Conservation (phyloP, 768 basidiomycete genomes). For the Kondoa subrosea region DNA sequence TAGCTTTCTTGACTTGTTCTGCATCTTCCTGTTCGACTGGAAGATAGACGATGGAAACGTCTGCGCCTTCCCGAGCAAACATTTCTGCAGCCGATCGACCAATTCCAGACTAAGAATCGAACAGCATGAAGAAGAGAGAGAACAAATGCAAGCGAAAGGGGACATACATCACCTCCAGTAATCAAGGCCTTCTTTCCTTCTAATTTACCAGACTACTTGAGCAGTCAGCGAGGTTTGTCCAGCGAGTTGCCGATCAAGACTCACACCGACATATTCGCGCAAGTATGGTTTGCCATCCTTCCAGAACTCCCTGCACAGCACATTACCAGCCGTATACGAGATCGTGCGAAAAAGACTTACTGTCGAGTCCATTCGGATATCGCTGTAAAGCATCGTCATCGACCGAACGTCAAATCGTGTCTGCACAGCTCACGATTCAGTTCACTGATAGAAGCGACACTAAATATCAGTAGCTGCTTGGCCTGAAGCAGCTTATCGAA, state of each 20-base stretch:
- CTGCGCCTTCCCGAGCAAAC: conserved; percentile 30
- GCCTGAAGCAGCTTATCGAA: too few relatives aligned
- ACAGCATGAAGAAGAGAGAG: not conserved
- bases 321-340: too few relatives aligned
- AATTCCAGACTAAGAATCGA: conserved; percentile 30
- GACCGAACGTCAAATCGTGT: too few relatives aligned
- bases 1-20: conserved; percentile 38
- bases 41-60: conserved; percentile 38
- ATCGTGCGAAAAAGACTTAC: too few relatives aligned
- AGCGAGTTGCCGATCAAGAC: not conserved
- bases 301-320: too few relatives aligned
- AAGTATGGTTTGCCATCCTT: not conserved
- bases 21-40: conserved; percentile 45
- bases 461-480: too few relatives aligned
- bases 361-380: not conserved
- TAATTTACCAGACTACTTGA: conserved; percentile 40
- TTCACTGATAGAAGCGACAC: too few relatives aligned
- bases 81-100: conserved; percentile 37
- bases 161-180: conserved; percentile 39
- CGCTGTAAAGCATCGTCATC: too few relatives aligned
- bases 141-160: not conserved
- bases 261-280: too few relatives aligned
- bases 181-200: conserved; percentile 40
- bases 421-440: too few relatives aligned
- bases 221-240: not conserved